A percentile compares a stretch with the other conserved stretches of the same genome.
Evolutionary conservation across 345 rosid genomes (phyloP).

Genomic region (Euphorbia tirucalli): DNA sequence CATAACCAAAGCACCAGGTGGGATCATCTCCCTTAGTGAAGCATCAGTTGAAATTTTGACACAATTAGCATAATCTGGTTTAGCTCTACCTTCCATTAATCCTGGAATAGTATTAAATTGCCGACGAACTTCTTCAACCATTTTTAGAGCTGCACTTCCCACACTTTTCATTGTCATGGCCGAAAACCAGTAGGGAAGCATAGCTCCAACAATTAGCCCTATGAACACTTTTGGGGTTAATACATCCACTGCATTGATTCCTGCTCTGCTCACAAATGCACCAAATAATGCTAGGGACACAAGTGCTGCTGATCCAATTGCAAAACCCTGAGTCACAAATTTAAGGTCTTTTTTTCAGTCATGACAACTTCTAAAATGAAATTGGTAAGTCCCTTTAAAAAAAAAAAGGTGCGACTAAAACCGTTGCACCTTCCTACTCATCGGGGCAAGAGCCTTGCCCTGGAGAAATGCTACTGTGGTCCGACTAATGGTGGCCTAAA

Average conservation of each 20-base stretch:
- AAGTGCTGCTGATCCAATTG: constrained; percentile 72
- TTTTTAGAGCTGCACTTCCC: constrained; percentile 66
- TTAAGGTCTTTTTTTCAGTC: no score
- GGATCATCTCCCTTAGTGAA: constrained; percentile 63
- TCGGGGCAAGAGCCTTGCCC: no score
- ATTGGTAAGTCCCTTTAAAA: no score
- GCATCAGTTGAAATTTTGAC: constrained; percentile 78
- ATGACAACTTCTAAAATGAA: no score
- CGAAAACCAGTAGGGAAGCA: constrained; percentile 79
- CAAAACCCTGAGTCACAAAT: constrained; percentile 53
- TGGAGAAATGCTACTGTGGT: no score
- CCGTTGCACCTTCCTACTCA: no score
- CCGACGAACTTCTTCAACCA: constrained; percentile 74
- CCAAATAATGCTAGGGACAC: constrained; percentile 70
- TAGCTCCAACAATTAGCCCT: constrained; percentile 62
- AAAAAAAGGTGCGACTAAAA: no score
- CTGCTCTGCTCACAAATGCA: constrained; percentile 68
- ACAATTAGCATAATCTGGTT: constrained; percentile 67
- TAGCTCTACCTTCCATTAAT: constrained; percentile 56
- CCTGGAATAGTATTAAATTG: constrained; percentile 76
- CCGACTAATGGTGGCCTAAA: no score
- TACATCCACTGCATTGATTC: constrained; percentile 52
- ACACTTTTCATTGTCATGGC: constrained; percentile 82
- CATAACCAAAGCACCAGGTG: constrained; percentile 69
- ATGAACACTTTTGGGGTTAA: constrained; percentile 69